Conservation (phyloP, 2,329 filamentous ascomycete genomes). For the Cladosporium velox region DNA sequence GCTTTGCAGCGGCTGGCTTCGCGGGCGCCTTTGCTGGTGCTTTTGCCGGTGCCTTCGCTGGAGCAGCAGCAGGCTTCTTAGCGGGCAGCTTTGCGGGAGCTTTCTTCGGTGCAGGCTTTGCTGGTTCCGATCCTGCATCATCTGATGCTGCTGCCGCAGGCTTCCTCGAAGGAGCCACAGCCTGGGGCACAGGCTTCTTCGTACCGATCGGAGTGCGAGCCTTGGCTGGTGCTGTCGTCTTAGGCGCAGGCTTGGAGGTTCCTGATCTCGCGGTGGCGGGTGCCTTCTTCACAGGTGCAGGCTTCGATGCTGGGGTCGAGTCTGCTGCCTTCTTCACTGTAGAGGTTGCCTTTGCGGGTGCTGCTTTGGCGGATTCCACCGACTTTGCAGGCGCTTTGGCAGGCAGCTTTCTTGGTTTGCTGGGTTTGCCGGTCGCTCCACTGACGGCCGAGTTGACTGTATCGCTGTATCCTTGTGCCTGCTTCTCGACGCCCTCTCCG, state of each 20-base stretch:
- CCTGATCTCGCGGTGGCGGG: background rate
- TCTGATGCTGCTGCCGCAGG: background rate
- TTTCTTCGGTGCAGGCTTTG: conserved; percentile 23
- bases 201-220: conserved; percentile 18
- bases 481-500: conserved; percentile 21
- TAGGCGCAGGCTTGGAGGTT: background rate
- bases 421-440: conserved; percentile 20
- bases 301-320: background rate
- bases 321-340: conserved; percentile 14
- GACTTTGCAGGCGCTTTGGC: conserved; percentile 5
- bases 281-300: conserved; percentile 8
- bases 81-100: conserved; percentile 9
- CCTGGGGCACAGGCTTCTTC: conserved; percentile 10
- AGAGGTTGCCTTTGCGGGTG: conserved; percentile 10
- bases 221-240: conserved; percentile 11
- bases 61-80: conserved; percentile 10
- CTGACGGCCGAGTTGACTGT: conserved; percentile 19
- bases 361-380: background rate
- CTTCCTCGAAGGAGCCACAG: conserved; percentile 20
- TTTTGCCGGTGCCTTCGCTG: conserved; percentile 1
- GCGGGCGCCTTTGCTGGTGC: background rate
- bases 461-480: conserved; percentile 23
- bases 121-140: conserved; percentile 2
- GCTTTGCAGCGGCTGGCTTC: conserved; percentile 2
- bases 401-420: conserved; percentile 18